Evolutionary conservation across 176 grass and related monocot species (phyloP).

Genomic region (Luzula sylvatica): DNA sequence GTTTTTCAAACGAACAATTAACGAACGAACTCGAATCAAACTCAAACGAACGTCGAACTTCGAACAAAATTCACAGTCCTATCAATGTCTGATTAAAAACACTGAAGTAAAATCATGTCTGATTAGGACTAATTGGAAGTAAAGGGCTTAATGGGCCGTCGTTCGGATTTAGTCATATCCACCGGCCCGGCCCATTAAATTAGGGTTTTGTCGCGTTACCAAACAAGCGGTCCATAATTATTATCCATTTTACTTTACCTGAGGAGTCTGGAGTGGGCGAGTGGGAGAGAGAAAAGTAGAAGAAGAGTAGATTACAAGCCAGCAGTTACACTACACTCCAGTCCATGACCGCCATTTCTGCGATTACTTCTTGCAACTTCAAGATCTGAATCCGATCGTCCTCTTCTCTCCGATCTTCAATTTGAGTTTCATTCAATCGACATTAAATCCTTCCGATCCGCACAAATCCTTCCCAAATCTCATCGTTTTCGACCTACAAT

Average conservation of each 20-base stretch:
- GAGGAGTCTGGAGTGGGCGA: too few species aligned
- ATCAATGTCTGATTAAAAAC: too few species aligned
- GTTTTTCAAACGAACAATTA: too few species aligned
- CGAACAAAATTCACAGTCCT: too few species aligned
- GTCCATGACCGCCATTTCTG: background rate
- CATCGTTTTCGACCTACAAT: background rate
- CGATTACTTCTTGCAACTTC: background rate
- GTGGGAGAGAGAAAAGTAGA: background rate
- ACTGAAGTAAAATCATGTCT: too few species aligned
- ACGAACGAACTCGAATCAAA: too few species aligned
- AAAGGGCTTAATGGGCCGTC: too few species aligned
- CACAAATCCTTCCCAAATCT: background rate
- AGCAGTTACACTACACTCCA: background rate
- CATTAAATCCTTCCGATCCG: background rate
- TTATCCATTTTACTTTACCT: background rate
- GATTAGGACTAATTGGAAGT: too few species aligned
- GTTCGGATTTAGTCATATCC: too few species aligned
- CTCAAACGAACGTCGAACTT: too few species aligned
- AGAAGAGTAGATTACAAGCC: background rate
- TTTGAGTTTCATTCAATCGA: background rate
- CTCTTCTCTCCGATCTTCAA: background rate
- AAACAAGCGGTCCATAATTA: background rate
- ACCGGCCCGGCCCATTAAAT: too few species aligned
- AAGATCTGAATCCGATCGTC: constrained; percentile 4
- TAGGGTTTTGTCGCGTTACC: background rate